Evolutionary conservation across 805 yeast genomes (phyloP), one percentile per base, ranked within the genome.

Genomic region (Lipomyces oligophaga): DNA sequence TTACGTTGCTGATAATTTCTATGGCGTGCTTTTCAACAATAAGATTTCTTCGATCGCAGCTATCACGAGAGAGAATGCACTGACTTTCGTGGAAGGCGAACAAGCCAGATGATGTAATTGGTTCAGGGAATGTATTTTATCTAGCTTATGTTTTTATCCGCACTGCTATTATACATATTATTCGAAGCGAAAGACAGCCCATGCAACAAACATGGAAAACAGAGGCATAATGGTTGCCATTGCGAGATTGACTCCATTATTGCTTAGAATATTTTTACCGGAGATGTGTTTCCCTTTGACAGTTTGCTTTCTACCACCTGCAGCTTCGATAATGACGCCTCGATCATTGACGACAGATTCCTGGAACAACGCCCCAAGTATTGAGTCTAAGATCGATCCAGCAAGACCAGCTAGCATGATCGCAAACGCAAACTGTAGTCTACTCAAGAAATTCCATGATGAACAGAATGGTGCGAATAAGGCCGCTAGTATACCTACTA

Each of bases 11-110:
- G 86, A 85, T 63, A 81, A 79, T 51, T 88, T 84, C 61, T 90
- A 79, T 63, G 96, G 97, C 18, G 96, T 93, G 1, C 78, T 79
- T 69, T 90, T 81, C 63, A 79, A 78, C 49, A 83, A 85, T 61
- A 85, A 86, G 60, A 86, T 85, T 38, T 85, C 96, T 45, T 74
- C 83, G 0, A 81, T 90, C 1, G 74, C 77, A 51, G 85, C 81
- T 49, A 85, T 90, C 46, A 71, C 75, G 20, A 75, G 75, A 47
- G 79, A 78, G 2, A 84, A 81, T 37, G 97, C 98, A 2, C 65
- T 86, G 55, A 73, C 78, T n/a, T 87, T 93, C 65, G 82, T 90
- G 15, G 93, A 83, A 25, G 58, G 58, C 4, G 47, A 51, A 16
- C 54, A 49, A 39, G 31, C 50, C 5, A 53, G 46, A 8, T 51